phyloP scores from a whole-genome alignment of 225 moss, liverwort and hornwort genomes.

The Antitrichia curtipendula region DNA sequence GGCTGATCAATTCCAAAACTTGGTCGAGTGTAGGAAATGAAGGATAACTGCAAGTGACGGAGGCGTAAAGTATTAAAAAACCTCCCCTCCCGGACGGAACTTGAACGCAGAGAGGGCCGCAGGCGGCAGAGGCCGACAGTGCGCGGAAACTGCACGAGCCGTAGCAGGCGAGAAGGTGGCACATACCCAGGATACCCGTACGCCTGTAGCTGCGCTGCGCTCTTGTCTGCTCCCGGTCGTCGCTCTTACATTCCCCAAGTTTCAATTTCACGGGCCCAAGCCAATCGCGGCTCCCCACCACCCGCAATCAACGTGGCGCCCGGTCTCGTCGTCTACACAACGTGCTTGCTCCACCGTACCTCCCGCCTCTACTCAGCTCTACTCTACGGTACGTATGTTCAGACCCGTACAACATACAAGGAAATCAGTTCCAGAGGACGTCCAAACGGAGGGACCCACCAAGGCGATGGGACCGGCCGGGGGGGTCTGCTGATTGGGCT shows the following conservation, averaged over 20 bases:
- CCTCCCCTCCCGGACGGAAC: too few species aligned
- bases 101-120: too few species aligned
- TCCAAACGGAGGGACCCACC: neutral
- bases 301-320: neutral
- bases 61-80: too few species aligned
- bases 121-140: too few species aligned
- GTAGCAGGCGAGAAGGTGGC: neutral
- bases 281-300: neutral
- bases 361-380: neutral
- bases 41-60: too few species aligned
- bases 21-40: too few species aligned
- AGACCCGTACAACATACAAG: neutral
- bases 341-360: neutral
- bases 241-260: neutral
- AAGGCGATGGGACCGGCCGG: neutral
- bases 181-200: neutral
- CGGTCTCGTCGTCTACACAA: neutral
- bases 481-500: too few species aligned
- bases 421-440: neutral
- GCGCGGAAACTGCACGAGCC: neutral
- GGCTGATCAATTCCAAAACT: too few species aligned
- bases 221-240: neutral
- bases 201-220: neutral
- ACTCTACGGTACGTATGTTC: too few species aligned
- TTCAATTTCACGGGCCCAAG: neutral